Base-by-base conservation (phyloP, 108 stramenopile species). In the Tribonema minus region DNA sequence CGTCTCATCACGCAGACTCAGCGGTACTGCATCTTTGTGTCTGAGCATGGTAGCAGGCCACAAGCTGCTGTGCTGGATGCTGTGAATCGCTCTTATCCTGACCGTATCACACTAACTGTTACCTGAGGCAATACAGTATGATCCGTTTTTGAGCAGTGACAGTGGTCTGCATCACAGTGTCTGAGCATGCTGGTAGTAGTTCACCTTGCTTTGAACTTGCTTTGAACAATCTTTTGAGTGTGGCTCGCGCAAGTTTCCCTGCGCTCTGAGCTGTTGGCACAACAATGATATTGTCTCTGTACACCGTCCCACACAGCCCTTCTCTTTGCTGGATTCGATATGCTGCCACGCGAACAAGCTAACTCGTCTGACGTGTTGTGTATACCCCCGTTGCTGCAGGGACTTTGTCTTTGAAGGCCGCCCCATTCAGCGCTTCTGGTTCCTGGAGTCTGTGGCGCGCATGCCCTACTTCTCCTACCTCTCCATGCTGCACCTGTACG, bases 391-490 rank as follows among this genome's bases (percentile, higher is more conserved):
- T n/a, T 27, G 70, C 34, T 36, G 34, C 58, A 12, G 35, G 29
- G 1, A 31, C 12, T 27, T 25, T 61, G 25, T 73, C 25, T 82
- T 66, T 40, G 81, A 82, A 38, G 81, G 64, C 37, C 71, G 81
- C 0, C 81, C 81, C 0, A 71, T 82, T 35, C 71, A 71, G 65
- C 87, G 96, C 62, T 97, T 97, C 76, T 94, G 91, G 71, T 90
- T 90, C 61, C 73, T 97, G 54, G 96, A 97, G 83, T 95, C 94
- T 0, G 89, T 97, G 23, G 96, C 96, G 6, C 76, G 96, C 7
- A 89, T 95, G 29, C 96, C 96, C 2, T 97, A 97, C 85, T 97
- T 97, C 84, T 89, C 92, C 64, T 95, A 95, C 81, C 87, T 93
- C 41, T 88, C 89, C 37, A 92, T 93, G 92, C 85, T 95, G 1